These are phyloP conservation scores for Quercus suber DNA, from an alignment of 306 rosid species.

Conservation along the genomic window DNA sequence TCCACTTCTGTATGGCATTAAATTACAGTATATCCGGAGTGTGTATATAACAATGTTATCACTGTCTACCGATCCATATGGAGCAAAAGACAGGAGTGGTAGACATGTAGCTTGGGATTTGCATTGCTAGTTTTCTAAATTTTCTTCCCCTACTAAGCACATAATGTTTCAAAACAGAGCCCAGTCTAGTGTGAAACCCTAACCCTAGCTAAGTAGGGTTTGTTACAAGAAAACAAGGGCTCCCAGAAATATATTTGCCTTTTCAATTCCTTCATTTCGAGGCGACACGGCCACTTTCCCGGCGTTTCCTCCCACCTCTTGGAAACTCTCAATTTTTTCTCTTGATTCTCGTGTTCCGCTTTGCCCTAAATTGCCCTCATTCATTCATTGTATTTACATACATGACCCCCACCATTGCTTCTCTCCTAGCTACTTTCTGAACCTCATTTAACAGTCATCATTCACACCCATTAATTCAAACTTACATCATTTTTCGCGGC, in stretches of 20 bases:
- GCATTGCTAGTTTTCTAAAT: no score
- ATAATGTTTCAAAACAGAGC: background rate
- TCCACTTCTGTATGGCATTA: background rate
- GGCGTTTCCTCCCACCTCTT: slow-evolving; percentile 85
- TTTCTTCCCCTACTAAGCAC: no score
- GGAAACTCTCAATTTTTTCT: slow-evolving; percentile 53
- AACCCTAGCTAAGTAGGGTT: slow-evolving; percentile 3
- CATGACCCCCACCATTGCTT: background rate
- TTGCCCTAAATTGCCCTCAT: slow-evolving; percentile 40
- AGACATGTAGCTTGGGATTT: background rate
- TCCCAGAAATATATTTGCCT: slow-evolving; percentile 38
- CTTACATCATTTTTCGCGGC: no score
- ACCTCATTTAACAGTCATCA: no score
- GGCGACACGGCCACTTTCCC: slow-evolving; percentile 99
- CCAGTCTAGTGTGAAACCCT: background rate
- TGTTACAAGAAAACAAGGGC: background rate
- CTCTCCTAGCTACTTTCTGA: background rate
- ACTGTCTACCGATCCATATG: background rate
- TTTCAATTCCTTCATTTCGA: slow-evolving; percentile 62
- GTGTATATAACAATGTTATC: background rate
- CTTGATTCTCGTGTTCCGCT: slow-evolving; percentile 58
- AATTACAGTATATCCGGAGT: background rate
- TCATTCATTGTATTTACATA: slow-evolving; percentile 16
- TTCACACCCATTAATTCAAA: no score
- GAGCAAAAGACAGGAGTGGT: slow-evolving; percentile 5